Percentiles rank a stretch among this genome's conserved stretches.
Conservation (phyloP, 2,329 filamentous ascomycete genomes). For the Neofusicoccum laricinum region DNA sequence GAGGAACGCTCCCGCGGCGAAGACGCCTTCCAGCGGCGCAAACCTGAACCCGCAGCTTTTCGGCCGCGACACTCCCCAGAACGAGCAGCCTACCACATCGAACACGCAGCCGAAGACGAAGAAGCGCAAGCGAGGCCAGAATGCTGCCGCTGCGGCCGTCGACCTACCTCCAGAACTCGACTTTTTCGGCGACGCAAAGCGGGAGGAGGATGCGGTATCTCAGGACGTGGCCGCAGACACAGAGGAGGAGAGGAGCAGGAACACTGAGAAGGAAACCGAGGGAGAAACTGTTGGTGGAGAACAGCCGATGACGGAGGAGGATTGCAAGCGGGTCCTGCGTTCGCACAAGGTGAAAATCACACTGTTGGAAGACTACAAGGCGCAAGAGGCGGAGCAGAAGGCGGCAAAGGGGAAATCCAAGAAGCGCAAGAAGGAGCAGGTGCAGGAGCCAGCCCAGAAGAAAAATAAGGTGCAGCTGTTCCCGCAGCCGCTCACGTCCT, state of each 20-base stretch:
- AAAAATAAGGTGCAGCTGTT: slow-evolving; percentile 56
- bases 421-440: slow-evolving; percentile 43
- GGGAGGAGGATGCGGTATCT: slow-evolving; percentile 11
- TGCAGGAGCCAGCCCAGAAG: slow-evolving; percentile 34
- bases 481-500: slow-evolving; percentile 76
- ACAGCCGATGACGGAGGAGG: slow-evolving; percentile 59
- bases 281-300: slow-evolving; percentile 15
- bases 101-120: slow-evolving; percentile 24
- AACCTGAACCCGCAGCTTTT: slow-evolving; percentile 68
- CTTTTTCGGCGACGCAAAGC: slow-evolving; percentile 38
- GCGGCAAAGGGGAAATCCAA: slow-evolving; percentile 54
- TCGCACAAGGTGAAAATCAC: slow-evolving; percentile 84
- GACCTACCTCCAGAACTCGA: slow-evolving; percentile 38
- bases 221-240: neutral
- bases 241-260: slow-evolving; percentile 10
- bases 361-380: slow-evolving; percentile 56
- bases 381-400: slow-evolving; percentile 44
- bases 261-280: slow-evolving; percentile 16
- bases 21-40: slow-evolving; percentile 64
- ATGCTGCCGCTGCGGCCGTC: slow-evolving; percentile 17
- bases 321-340: slow-evolving; percentile 70
- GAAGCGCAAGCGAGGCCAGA: slow-evolving; percentile 43
- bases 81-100: slow-evolving; percentile 40
- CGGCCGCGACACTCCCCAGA: slow-evolving; percentile 37
- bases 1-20: slow-evolving; percentile 36